A percentile compares a stretch with the other conserved stretches of the same genome.
Conservation (phyloP, 768 basidiomycete species). For the Serendipita sp. region DNA sequence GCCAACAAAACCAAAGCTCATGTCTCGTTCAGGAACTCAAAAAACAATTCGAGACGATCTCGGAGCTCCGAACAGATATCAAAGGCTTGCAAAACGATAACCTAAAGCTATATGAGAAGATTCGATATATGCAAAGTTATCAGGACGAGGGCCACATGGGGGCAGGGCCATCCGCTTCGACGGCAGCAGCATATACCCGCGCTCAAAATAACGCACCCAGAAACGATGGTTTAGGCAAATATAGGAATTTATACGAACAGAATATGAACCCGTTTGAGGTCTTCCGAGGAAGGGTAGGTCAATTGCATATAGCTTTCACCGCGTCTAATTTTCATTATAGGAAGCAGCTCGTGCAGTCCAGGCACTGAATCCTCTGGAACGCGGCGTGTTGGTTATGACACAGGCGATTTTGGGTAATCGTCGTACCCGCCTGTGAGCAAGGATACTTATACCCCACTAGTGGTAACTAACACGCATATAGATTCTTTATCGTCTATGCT, state of each 20-base stretch:
- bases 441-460: neutral
- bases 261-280: constrained; percentile 98
- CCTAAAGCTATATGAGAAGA: constrained; percentile 96
- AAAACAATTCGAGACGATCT: constrained; percentile 87
- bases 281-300: constrained; percentile 81
- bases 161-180: constrained; percentile 9
- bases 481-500: constrained; percentile 80
- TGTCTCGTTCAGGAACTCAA: constrained; percentile 55
- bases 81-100: constrained; percentile 89
- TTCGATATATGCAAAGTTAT: constrained; percentile 96
- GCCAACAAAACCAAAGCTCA: neutral
- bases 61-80: constrained; percentile 83
- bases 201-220: constrained; percentile 13
- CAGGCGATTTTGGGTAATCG: constrained; percentile 78
- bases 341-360: constrained; percentile 91
- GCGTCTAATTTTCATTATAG: constrained; percentile 27
- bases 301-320: neutral
- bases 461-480: constrained; percentile 15
- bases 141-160: constrained; percentile 43
- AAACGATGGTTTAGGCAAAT: constrained; percentile 70
- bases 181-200: constrained; percentile 8
- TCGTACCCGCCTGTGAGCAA: constrained; percentile 39
- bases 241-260: constrained; percentile 85
- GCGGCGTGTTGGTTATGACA: constrained; percentile 72
- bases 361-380: constrained; percentile 80